phyloP scores from a whole-genome alignment of 495 filamentous ascomycete species.

The Geoglossum glabrum region DNA sequence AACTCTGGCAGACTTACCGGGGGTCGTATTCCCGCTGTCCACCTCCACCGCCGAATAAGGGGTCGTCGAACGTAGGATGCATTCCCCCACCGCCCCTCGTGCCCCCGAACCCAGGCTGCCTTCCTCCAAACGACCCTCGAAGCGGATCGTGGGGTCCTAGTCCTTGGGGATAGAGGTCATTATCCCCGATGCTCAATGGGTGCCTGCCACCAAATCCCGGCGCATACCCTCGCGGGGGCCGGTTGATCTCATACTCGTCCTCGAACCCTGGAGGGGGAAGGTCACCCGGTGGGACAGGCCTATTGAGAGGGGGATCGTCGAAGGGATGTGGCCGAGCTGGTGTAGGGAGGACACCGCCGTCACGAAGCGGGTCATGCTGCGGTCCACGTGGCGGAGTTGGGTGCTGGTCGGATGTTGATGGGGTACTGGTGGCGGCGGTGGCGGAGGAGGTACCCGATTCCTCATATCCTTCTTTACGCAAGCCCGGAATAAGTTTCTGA shows the following conservation, averaged over 20 bases:
- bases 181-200: constrained; percentile 50
- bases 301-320: constrained; percentile 43
- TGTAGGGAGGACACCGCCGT: constrained; percentile 19
- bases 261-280: constrained; percentile 81
- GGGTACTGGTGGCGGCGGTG: constrained; percentile 16
- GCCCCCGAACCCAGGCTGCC: constrained; percentile 21
- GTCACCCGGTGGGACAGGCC: constrained; percentile 51
- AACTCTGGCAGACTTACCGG: background rate
- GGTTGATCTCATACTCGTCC: constrained; percentile 72
- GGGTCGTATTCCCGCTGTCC: constrained; percentile 20
- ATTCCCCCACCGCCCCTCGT: constrained; percentile 51
- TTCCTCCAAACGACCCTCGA: constrained; percentile 34
- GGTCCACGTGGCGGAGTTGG: constrained; percentile 16
- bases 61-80: constrained; percentile 92
- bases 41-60: constrained; percentile 50
- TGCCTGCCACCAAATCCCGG: constrained; percentile 25
- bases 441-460: constrained; percentile 17
- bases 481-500: constrained; percentile 52
- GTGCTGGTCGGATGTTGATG: constrained; percentile 11
- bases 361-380: constrained; percentile 29
- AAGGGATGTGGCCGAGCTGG: constrained; percentile 47
- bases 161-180: constrained; percentile 75
- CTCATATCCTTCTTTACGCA: constrained; percentile 61
- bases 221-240: constrained; percentile 32
- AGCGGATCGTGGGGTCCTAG: constrained; percentile 72